A percentile compares a stretch with the other conserved stretches of the same genome.
Conservation (phyloP, 768 basidiomycete genomes). For the Russula virescens region DNA sequence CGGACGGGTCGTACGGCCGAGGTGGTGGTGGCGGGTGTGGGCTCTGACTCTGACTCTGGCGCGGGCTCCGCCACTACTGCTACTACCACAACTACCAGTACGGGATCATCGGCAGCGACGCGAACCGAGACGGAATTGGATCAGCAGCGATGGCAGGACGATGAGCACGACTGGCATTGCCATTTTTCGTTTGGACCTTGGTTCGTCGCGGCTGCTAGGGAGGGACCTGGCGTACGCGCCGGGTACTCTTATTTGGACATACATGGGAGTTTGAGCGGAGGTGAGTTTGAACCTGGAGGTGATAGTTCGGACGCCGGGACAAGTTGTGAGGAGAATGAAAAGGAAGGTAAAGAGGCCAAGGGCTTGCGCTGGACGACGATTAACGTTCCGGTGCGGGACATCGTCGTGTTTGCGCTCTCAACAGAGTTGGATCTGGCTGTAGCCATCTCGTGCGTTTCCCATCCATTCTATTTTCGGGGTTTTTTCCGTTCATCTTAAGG, state of each 20-base stretch:
- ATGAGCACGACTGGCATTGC: too few relatives aligned
- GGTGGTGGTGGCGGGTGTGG: background rate
- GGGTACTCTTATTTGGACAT: background rate
- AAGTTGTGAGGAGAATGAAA: too few relatives aligned
- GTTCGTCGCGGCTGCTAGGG: background rate
- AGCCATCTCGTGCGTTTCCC: background rate
- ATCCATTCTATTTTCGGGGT: too few relatives aligned
- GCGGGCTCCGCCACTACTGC: too few relatives aligned
- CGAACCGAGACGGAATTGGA: too few relatives aligned
- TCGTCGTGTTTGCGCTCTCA: background rate
- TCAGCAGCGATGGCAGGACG: too few relatives aligned
- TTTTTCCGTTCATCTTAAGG: too few relatives aligned
- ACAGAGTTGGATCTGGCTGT: slow-evolving; percentile 3
- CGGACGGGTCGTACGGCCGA: background rate
- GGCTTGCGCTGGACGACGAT: background rate
- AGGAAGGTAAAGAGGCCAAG: background rate
- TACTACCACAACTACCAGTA: too few relatives aligned
- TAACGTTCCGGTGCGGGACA: background rate
- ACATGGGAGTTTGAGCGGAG: background rate
- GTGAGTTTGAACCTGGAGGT: background rate
- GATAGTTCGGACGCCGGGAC: too few relatives aligned
- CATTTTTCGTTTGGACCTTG: background rate
- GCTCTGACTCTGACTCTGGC: too few relatives aligned
- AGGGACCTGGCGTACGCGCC: background rate
- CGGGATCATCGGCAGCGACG: too few relatives aligned